phyloP scores from a whole-genome alignment of 495 filamentous ascomycete genomes.

The Bacidia gigantensis region DNA sequence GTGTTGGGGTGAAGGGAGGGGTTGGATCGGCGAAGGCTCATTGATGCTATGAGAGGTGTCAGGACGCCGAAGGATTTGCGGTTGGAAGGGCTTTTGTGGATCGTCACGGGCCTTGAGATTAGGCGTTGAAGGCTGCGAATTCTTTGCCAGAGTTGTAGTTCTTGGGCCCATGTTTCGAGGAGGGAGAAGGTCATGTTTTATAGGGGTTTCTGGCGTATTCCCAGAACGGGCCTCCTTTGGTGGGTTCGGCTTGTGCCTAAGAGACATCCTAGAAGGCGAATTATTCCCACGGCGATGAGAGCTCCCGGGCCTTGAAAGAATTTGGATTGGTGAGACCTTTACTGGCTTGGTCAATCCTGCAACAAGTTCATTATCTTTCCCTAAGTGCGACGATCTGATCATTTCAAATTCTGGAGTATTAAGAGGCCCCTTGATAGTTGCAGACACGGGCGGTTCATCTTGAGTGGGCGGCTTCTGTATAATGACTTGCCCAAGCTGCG shows the following conservation, averaged over 20 bases:
- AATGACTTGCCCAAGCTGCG: slow-evolving; percentile 1
- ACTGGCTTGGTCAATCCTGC: slow-evolving; percentile 1
- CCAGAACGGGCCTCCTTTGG: too few species aligned
- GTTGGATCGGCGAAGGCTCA: slow-evolving; percentile 19
- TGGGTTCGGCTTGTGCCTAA: too few species aligned
- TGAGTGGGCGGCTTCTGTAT: neutral
- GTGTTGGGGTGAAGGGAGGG: slow-evolving; percentile 15
- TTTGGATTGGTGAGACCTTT: slow-evolving; percentile 11
- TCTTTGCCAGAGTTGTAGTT: slow-evolving; percentile 3
- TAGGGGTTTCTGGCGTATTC: too few species aligned
- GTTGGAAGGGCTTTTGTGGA: slow-evolving; percentile 39
- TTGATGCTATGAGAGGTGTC: slow-evolving; percentile 16
- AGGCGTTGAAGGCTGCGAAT: slow-evolving; percentile 8
- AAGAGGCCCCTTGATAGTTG: slow-evolving; percentile 38
- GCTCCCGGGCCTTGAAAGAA: slow-evolving; percentile 13
- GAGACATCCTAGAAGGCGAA: too few species aligned
- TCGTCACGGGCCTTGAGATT: slow-evolving; percentile 14
- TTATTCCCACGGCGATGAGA: too few species aligned
- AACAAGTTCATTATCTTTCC: neutral
- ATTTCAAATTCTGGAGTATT: slow-evolving; percentile 36
- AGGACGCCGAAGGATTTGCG: slow-evolving; percentile 45
- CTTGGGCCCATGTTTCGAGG: too few species aligned
- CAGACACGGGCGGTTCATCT: slow-evolving; percentile 22
- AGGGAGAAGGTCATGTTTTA: slow-evolving; percentile 14
- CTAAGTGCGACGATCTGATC: slow-evolving; percentile 4